Base-by-base conservation (phyloP, 1,139 yeast genomes). In the Blastobotrys proliferans region DNA sequence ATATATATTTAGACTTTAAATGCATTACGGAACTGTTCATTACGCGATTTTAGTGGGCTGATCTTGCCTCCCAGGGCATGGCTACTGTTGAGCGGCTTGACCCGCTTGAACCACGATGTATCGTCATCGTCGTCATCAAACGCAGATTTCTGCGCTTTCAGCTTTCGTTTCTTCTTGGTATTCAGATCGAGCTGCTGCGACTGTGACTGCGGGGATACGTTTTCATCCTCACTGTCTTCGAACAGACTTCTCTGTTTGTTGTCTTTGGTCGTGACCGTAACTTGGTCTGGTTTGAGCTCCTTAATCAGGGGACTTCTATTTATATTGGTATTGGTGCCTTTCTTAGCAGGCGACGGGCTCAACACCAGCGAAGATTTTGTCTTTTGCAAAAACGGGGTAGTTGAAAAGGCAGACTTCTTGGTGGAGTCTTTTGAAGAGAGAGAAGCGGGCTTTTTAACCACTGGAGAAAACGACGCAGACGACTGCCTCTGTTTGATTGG, bases 71-170 rank as follows among this genome's bases (percentile, higher is more conserved):
- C 25, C 6, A 26, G 16, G 19, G 29, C 29, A 8, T 21, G 21
- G 3, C 22, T 24, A 19, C 39, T 13, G 16, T 27, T 19, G n/a
- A 33, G 11, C 5, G 28, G 26, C 24, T 43, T 51, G 19, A 50
- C 42, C 21, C 56, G 44, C 32, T 51, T 52, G 46, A 54, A 54
- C 29, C 51, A 38, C 1, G 56, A 53, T 9, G 52, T 51, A 32
- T 49, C 44, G 21, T 49, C 53, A 18, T 41, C 43, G 19, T 45
- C 41, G 31, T 48, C 46, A 13, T 47, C 25, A 14, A 39, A 39
- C 9, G 40, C 41, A 5, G 48, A 44, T 27, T 48, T 43, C 26
- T 46, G 44, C 4, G 45, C 43, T 11, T 32, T 30, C 6, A 51
- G 36, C 25, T 48, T 48, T n/a, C 40, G 36, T 13, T 32, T 21